A percentile compares a stretch with the other conserved stretches of the same genome.
phyloP scores from a whole-genome alignment of 2,329 filamentous ascomycete genomes.

The Aspergillus bombycis region DNA sequence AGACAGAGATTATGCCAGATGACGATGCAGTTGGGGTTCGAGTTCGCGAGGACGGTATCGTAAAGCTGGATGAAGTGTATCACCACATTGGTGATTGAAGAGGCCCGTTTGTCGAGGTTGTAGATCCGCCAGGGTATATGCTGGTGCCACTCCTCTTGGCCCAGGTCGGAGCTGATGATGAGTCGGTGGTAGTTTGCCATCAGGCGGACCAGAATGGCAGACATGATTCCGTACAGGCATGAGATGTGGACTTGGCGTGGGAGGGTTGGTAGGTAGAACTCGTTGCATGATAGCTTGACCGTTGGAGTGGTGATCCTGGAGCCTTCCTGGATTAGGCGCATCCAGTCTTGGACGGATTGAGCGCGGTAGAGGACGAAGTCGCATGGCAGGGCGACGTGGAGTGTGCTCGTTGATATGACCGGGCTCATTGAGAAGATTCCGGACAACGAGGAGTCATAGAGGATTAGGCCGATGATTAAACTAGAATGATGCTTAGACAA shows the following conservation, averaged over 20 bases:
- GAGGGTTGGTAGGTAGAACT: not conserved
- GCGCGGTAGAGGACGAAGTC: not conserved
- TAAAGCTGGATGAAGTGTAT: not conserved
- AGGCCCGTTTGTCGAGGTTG: not conserved
- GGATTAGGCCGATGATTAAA: not conserved
- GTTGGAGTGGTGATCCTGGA: not conserved
- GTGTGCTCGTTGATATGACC: not conserved
- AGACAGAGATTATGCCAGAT: conserved; percentile 1
- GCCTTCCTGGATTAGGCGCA: not conserved
- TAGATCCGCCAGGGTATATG: not conserved
- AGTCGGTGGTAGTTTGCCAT: not conserved
- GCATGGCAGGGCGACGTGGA: not conserved
- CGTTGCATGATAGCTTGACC: not conserved
- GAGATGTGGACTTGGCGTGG: not conserved
- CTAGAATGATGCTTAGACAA: not conserved
- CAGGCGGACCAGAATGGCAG: not conserved
- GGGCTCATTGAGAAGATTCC: not conserved
- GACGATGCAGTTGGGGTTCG: not conserved
- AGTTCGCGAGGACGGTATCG: not conserved
- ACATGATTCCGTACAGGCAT: not conserved
- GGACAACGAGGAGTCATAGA: not conserved
- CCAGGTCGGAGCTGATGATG: not conserved
- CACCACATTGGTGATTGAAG: not conserved
- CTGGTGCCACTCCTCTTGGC: not conserved
- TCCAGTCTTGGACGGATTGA: not conserved